Conservation (phyloP, 1,139 yeast species). For the Protomyces pachydermus region DNA sequence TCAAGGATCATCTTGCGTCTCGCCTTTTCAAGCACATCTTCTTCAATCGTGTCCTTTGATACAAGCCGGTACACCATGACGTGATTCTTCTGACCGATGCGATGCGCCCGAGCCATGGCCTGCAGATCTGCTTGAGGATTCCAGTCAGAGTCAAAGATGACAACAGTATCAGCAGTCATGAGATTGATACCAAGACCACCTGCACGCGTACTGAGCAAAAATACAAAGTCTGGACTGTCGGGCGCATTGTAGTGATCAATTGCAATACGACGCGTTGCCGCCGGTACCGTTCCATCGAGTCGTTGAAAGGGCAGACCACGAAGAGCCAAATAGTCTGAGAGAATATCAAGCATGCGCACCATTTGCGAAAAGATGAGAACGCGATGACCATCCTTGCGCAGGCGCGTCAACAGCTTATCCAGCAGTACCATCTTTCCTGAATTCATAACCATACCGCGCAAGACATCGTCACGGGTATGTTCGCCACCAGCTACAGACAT, state of each 20-base stretch:
- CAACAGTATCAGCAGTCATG: slow-evolving; percentile 98
- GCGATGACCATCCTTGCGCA: slow-evolving; percentile 90
- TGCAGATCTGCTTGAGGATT: slow-evolving; percentile 97
- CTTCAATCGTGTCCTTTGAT: slow-evolving; percentile 95
- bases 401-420: slow-evolving; percentile 77
- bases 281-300: slow-evolving; percentile 93
- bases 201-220: slow-evolving; percentile 88
- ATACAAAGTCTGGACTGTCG: slow-evolving; percentile 86
- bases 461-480: slow-evolving; percentile 65
- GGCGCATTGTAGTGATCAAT: slow-evolving; percentile 96
- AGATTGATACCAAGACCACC: slow-evolving; percentile 97
- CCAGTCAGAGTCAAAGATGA: slow-evolving; percentile 98
- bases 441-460: slow-evolving; percentile 92
- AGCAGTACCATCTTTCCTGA: slow-evolving; percentile 96
- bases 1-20: slow-evolving; percentile 96
- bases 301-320: slow-evolving; percentile 91
- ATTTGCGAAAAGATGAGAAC: slow-evolving; percentile 92
- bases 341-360: slow-evolving; percentile 88
- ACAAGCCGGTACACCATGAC: slow-evolving; percentile 96
- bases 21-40: slow-evolving; percentile 92
- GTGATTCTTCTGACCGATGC: slow-evolving; percentile 92
- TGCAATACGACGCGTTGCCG: slow-evolving; percentile 85
- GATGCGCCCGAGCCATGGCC: slow-evolving; percentile 99
- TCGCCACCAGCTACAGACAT: slow-evolving; percentile 52
- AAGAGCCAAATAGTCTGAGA: slow-evolving; percentile 86